These are phyloP conservation scores for Echeveria elegans DNA, from an alignment of 164 flowering plant species.

Conservation along the genomic window DNA sequence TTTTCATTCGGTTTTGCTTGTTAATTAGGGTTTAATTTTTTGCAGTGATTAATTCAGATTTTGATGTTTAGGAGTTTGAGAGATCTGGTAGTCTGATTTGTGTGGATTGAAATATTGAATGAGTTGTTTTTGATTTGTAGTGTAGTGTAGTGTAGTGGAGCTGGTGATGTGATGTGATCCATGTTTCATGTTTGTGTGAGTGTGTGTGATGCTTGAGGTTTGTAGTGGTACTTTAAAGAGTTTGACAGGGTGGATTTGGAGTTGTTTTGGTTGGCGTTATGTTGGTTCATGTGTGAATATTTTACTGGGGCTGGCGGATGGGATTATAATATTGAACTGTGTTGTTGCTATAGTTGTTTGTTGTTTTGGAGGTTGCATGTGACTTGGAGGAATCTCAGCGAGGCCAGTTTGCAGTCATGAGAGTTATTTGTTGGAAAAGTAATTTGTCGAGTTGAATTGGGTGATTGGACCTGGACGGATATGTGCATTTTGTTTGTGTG, in stretches of 20 bases:
- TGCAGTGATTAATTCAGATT: too few relatives aligned
- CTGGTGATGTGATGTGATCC: neutral
- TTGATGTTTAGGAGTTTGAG: too few relatives aligned
- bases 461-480: too few relatives aligned
- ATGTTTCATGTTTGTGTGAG: too few relatives aligned
- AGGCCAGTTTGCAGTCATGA: neutral
- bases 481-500: too few relatives aligned
- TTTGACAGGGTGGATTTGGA: constrained; percentile 1
- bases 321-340: neutral
- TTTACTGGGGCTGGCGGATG: neutral
- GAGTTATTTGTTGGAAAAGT: neutral
- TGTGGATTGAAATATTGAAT: neutral
- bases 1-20: neutral
- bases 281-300: neutral
- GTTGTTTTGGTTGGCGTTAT: neutral
- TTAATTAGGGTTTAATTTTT: neutral
- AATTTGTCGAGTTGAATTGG: too few relatives aligned
- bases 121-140: neutral
- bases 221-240: neutral
- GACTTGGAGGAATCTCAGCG: neutral
- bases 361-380: neutral
- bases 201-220: neutral
- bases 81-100: too few relatives aligned
- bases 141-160: neutral
- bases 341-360: neutral